Percentiles rank a stretch among this genome's conserved stretches.
phyloP scores from a whole-genome alignment of 192 early-diverging fungal genomes.

The Coemansia sp. region DNA sequence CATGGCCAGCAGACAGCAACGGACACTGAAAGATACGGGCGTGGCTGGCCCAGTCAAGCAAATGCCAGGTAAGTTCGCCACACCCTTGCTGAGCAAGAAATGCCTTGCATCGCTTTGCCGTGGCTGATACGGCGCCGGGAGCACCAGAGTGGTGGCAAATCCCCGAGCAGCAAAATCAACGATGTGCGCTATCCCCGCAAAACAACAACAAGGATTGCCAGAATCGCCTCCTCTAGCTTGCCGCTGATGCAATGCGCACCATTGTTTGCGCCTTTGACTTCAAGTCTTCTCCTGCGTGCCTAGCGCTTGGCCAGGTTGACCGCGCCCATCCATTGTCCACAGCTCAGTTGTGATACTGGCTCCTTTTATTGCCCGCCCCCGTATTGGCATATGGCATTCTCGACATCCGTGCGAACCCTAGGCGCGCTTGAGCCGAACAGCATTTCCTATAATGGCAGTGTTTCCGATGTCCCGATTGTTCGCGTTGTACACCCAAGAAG shows the following conservation, averaged over 20 bases:
- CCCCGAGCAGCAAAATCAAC: background rate
- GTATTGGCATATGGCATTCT: background rate
- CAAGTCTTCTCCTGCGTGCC: background rate
- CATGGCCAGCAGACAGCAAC: background rate
- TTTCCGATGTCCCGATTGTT: background rate
- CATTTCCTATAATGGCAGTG: background rate
- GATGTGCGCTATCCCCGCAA: too few species aligned
- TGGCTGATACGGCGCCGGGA: background rate
- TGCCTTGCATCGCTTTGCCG: too few species aligned
- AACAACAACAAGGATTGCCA: conserved; percentile 1
- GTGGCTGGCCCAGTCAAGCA: background rate
- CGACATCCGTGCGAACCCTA: background rate
- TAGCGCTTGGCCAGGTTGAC: background rate
- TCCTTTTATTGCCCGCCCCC: background rate
- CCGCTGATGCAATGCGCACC: background rate
- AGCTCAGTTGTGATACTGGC: background rate
- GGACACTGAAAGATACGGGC: background rate
- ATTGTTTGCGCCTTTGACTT: background rate
- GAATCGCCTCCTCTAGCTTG: background rate
- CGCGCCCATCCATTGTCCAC: background rate
- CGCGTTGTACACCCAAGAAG: background rate
- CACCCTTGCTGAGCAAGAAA: background rate
- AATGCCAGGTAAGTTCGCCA: background rate
- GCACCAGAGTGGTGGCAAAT: background rate
- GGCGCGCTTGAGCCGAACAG: background rate